phyloP scores from a whole-genome alignment of 176 grass and related monocot genomes.

The Carex scoparia region DNA sequence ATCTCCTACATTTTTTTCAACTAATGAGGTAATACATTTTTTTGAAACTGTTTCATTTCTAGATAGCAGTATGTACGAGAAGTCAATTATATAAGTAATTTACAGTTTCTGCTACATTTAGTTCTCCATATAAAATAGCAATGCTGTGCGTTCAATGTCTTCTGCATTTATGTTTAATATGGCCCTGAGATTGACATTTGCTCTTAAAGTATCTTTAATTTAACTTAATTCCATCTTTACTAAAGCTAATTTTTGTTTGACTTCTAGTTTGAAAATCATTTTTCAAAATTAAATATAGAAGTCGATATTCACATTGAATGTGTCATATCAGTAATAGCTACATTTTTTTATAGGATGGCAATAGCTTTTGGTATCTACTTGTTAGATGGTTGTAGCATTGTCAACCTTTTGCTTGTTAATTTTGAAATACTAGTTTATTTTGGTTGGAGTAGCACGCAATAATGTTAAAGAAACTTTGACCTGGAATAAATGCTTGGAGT shows the following conservation, averaged over 20 bases:
- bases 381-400: background rate
- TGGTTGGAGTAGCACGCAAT: background rate
- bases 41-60: background rate
- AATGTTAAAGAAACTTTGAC: conserved; percentile 1
- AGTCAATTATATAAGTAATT: background rate
- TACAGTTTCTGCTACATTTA: background rate
- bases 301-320: background rate
- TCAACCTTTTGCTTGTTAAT: background rate
- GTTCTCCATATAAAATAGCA: background rate
- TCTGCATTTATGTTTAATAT: background rate
- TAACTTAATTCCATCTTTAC: background rate
- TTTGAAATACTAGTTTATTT: background rate
- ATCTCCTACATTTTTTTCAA: conserved; percentile 43
- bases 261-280: background rate
- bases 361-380: background rate
- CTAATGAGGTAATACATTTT: conserved; percentile 48
- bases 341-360: background rate
- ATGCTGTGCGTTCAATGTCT: background rate
- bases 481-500: background rate
- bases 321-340: background rate
- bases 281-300: background rate
- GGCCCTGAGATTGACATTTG: background rate
- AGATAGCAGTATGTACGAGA: background rate
- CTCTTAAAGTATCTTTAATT: background rate
- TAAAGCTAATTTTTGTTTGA: background rate